Evolutionary conservation across 2,329 filamentous ascomycete genomes (phyloP).

Genomic region (Cytospora leucostoma): DNA sequence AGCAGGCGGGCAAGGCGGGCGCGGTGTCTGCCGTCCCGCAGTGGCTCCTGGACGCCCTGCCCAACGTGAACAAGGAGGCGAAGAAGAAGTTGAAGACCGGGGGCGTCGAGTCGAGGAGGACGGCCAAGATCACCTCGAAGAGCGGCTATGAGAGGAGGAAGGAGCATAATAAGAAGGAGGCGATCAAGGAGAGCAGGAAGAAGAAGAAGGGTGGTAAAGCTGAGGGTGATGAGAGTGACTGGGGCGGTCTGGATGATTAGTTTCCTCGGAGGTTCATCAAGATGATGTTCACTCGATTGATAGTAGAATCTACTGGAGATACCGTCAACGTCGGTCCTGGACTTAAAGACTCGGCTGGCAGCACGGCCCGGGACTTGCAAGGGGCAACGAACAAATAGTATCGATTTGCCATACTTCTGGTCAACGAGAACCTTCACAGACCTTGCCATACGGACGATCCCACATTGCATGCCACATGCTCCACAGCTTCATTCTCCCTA

Average conservation of each 20-base stretch:
- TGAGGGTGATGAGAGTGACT: constrained; percentile 14
- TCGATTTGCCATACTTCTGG: no score
- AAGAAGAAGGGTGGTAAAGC: constrained; percentile 41
- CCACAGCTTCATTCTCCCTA: no score
- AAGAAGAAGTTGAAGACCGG: constrained; percentile 76
- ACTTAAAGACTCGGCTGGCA: not conserved
- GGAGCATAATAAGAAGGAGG: constrained; percentile 67
- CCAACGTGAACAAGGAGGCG: constrained; percentile 79
- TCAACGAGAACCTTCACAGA: no score
- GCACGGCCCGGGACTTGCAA: no score
- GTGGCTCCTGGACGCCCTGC: constrained; percentile 87
- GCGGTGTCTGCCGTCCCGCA: constrained; percentile 67
- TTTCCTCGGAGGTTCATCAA: no score
- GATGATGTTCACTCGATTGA: not conserved
- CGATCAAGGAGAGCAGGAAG: constrained; percentile 62
- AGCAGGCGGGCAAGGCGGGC: constrained; percentile 58
- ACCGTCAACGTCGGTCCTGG: not conserved
- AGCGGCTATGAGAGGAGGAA: constrained; percentile 71
- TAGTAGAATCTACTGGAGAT: not conserved
- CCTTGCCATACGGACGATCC: no score
- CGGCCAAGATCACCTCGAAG: constrained; percentile 76
- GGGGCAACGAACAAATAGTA: no score
- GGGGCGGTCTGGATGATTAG: constrained; percentile 18
- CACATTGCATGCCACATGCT: no score
- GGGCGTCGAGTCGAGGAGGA: constrained; percentile 72